Evolutionary conservation across 2,329 filamentous ascomycete genomes (phyloP).

Genomic region (Microcyclospora tardicrescens): DNA sequence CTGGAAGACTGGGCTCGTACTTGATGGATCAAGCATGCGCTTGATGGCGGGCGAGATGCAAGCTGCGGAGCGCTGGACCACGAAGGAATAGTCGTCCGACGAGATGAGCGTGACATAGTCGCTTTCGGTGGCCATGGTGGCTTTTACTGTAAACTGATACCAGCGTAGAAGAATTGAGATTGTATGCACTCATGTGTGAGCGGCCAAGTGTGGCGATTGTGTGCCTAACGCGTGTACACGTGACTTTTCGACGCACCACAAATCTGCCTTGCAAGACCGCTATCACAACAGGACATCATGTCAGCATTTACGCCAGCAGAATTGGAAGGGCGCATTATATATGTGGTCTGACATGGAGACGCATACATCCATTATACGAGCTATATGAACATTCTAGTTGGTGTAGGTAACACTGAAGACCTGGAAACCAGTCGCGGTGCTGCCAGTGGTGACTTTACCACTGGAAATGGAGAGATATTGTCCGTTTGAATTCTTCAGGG

Average conservation of each 20-base stretch:
- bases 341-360: too few species aligned
- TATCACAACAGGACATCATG: too few species aligned
- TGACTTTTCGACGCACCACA: too few species aligned
- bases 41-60: constrained; percentile 59
- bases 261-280: too few species aligned
- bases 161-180: too few species aligned
- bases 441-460: constrained; percentile 2
- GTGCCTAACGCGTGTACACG: too few species aligned
- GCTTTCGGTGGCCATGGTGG: constrained; percentile 21
- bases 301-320: too few species aligned
- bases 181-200: too few species aligned
- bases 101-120: constrained; percentile 70
- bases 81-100: constrained; percentile 63
- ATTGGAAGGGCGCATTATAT: too few species aligned
- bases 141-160: too few species aligned
- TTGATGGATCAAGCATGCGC: constrained; percentile 59
- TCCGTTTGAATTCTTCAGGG: constrained; percentile 13
- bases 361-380: too few species aligned
- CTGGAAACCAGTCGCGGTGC: constrained; percentile 12
- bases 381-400: neutral
- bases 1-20: constrained; percentile 29
- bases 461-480: constrained; percentile 11
- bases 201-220: too few species aligned
- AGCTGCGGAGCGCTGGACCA: constrained; percentile 58
- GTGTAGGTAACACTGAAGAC: constrained; percentile 23